Base-by-base conservation (phyloP, 345 rosid species). In the Rhodamnia argentea region DNA sequence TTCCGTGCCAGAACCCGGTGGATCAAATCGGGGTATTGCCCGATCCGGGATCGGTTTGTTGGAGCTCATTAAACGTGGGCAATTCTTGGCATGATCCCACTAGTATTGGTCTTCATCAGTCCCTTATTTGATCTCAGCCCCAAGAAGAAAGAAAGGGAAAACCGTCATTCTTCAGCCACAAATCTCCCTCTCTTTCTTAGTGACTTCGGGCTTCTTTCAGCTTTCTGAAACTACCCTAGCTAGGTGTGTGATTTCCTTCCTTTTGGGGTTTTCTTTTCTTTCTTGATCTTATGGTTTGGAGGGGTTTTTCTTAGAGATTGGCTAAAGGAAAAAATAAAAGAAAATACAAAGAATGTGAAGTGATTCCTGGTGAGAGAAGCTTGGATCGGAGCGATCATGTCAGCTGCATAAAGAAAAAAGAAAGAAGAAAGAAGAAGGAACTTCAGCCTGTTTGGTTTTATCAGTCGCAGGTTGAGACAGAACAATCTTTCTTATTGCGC, bases 1-100 rank as follows among this genome's bases (percentile, higher is more conserved):
- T 52, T 56, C 86, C 83, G 86, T 23, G 87, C 86, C 90, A 90
- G 89, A 87, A 89, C 87, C 94, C 88, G 83, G 87, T 90, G 16
- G 93, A 91, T 13, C 95, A 92, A 89, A 57, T 90, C 29, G 92
- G 91, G 40, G 87, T 91, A 59, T 87, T 90, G 52, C 18, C 86
- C 27, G 99, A 96, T 91, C 95, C 95, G 82, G 88, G 94, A 42
- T 58, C 89, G 85, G 24, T 52, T 23, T 92, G 88, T 83, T 94
- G 96, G 94, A 91, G 88, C 84, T 60, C 88, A 70, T 82, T 91
- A 52, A 91, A 87, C 90, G 88, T 86, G 57, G 89, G 86, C 86
- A 88, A 91, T 87, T 89, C 91, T 82, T 96, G 97, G 98, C 93
- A 92, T 88, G 98, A 95, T 90, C 95, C 95, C 74, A 82, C 92